Percentiles rank a stretch among this genome's conserved stretches.
These are phyloP conservation scores for Oenanthe javanica DNA, from an alignment of 140 eudicot genomes.

Conservation along the genomic window DNA sequence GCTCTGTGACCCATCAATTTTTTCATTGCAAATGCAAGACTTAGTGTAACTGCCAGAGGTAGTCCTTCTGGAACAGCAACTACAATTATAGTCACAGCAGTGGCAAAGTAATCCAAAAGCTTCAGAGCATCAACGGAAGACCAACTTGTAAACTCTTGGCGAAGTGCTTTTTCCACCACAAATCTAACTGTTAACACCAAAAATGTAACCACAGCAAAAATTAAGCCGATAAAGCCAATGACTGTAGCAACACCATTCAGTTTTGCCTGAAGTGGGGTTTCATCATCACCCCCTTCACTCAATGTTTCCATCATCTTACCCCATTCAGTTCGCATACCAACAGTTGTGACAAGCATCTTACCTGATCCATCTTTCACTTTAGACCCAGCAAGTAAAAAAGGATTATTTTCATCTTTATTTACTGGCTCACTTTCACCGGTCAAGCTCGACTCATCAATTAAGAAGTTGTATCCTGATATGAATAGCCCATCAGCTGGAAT, in stretches of 20 bases:
- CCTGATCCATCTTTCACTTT: slow-evolving; percentile 49
- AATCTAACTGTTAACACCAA: slow-evolving; percentile 31
- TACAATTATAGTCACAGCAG: slow-evolving; percentile 35
- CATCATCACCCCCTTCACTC: slow-evolving; percentile 38
- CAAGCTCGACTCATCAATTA: slow-evolving; percentile 38
- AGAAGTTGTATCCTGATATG: slow-evolving; percentile 36
- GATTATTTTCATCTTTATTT: slow-evolving; percentile 23
- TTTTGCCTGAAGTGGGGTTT: slow-evolving; percentile 46
- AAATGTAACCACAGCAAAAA: slow-evolving; percentile 35
- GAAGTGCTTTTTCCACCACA: slow-evolving; percentile 25
- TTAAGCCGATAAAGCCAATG: slow-evolving; percentile 36
- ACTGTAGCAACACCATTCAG: slow-evolving; percentile 47
- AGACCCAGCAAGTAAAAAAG: slow-evolving; percentile 37
- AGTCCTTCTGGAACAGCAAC: slow-evolving; percentile 56
- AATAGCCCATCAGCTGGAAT: slow-evolving; percentile 51
- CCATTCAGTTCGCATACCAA: slow-evolving; percentile 56
- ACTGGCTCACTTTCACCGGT: slow-evolving; percentile 41
- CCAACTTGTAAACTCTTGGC: slow-evolving; percentile 34
- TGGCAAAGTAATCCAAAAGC: slow-evolving; percentile 38
- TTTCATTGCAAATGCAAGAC: slow-evolving; percentile 52
- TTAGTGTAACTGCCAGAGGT: slow-evolving; percentile 46
- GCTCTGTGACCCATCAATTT: slow-evolving; percentile 44
- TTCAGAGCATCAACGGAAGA: slow-evolving; percentile 32
- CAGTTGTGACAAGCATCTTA: slow-evolving; percentile 44
- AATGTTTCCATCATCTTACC: slow-evolving; percentile 45